Base-by-base conservation (phyloP, 2,329 filamentous ascomycete genomes). In the Fusarium setosum region DNA sequence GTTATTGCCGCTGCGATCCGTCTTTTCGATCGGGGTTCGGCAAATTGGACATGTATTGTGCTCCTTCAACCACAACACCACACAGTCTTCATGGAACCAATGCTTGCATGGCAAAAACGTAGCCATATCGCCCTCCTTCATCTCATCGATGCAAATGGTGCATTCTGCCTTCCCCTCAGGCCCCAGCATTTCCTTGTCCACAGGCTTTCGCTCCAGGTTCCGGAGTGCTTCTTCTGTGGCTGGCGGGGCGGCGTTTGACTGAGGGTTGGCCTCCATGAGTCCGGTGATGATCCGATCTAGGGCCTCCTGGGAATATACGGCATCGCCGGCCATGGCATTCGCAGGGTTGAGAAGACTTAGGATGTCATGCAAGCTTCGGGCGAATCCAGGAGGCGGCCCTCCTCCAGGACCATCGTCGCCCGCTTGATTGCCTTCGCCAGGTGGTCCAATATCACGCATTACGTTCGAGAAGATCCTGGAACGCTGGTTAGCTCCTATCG, bases 41-140 rank as follows among this genome's bases (percentile, higher is more conserved):
- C 92, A 95, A 52, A 94, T 90, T 2, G 95, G 95, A 72, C 95
- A 98, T 0, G 94, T 97, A 72, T 97, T 94, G 77, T 97, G 94
- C 77, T 97, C 92, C 71, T 86, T 88, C 50, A 98, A 80, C 95
- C 95, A 98, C 48, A 92, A 83, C 21, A 88, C 85, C 31, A 96
- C 92, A 72, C 95, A 98, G 23, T 87, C 82, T 58, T 90, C 90
- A 73, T 97, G 95, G 76, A 97, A 98, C 93, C 93, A 97, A 74
- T 99, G 96, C 59, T 88, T 91, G 79, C 96, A 99, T 0, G 94
- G 94, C 49, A 99, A 79, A 42, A 90, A 85, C 0, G 92, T 87
- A 6, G 95, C 92, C 74, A 92, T 88, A 26, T 92, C 89, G 11
- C 89, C 91, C 32, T 92, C 74, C 23, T 87, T 84, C 63, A 96